phyloP scores from a whole-genome alignment of 2,329 filamentous ascomycete species.

The Aspergillus flavus region DNA sequence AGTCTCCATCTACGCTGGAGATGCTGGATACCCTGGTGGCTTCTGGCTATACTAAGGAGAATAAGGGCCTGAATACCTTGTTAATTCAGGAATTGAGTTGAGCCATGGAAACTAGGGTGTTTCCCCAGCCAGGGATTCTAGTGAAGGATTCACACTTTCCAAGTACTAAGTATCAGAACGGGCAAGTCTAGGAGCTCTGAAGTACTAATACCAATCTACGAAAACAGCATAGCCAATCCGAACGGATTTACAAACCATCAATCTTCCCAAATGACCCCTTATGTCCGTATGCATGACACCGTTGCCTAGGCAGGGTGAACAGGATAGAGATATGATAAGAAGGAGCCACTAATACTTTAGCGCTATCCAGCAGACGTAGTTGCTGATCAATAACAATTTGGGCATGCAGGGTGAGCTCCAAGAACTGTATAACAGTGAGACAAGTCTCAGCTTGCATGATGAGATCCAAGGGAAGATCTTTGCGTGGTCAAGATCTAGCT shows the following conservation, averaged over 20 bases:
- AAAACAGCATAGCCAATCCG: background rate
- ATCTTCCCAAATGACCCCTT: background rate
- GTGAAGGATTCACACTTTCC: background rate
- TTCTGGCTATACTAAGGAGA: background rate
- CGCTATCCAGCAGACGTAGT: background rate
- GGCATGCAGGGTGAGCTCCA: background rate
- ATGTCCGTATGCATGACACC: background rate
- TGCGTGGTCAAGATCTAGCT: background rate
- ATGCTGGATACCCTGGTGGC: background rate
- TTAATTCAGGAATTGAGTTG: background rate
- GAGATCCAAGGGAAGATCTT: background rate
- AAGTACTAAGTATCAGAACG: background rate
- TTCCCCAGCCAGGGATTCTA: background rate
- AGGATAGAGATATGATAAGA: background rate
- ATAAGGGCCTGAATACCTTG: background rate
- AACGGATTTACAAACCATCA: background rate
- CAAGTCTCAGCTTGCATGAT: background rate
- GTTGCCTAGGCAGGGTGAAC: background rate
- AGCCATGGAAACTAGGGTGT: background rate
- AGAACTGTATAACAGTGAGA: background rate
- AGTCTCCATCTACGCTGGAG: background rate
- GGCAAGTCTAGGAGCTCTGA: background rate
- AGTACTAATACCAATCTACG: background rate
- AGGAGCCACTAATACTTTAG: background rate
- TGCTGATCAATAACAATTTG: background rate